These are phyloP conservation scores for Triticum monococcum DNA, from an alignment of 176 grass and related monocot species.

Conservation along the genomic window DNA sequence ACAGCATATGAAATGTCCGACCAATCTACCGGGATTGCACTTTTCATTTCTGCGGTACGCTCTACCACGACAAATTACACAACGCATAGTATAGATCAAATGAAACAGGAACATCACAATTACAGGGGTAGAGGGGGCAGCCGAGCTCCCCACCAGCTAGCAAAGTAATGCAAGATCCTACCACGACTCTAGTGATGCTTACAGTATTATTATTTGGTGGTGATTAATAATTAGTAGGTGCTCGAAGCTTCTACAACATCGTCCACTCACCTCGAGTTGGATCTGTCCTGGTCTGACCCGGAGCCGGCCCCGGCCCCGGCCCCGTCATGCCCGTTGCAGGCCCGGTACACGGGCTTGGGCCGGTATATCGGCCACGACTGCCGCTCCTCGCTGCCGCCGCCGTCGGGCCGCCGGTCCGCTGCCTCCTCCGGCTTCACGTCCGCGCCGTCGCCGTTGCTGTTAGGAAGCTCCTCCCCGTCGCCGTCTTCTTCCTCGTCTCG, in stretches of 20 bases:
- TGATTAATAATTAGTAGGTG: background rate
- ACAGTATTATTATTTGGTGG: background rate
- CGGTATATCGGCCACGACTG: constrained; percentile 65
- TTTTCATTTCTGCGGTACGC: background rate
- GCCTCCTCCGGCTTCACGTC: constrained; percentile 56
- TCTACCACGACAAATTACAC: background rate
- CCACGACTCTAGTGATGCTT: background rate
- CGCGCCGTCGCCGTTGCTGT: background rate
- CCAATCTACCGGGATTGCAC: background rate
- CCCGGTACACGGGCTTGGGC: constrained; percentile 52
- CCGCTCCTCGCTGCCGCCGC: constrained; percentile 16
- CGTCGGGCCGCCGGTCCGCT: constrained; percentile 22
- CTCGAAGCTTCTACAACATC: constrained; percentile 32
- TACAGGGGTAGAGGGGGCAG: background rate
- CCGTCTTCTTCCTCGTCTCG: constrained; percentile 41
- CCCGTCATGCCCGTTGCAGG: constrained; percentile 46
- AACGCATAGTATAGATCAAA: background rate
- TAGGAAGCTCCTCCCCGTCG: background rate
- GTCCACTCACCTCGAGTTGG: constrained; percentile 55
- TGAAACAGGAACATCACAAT: constrained; percentile 8
- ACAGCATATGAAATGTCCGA: background rate
- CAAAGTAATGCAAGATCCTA: background rate
- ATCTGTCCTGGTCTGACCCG: constrained; percentile 47
- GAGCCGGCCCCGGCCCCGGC: constrained; percentile 11
- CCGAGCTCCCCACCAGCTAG: background rate